A percentile compares a stretch with the other conserved stretches of the same genome.
Conservation (phyloP, 495 filamentous ascomycete species). For the Talaromyces proteolyticus region DNA sequence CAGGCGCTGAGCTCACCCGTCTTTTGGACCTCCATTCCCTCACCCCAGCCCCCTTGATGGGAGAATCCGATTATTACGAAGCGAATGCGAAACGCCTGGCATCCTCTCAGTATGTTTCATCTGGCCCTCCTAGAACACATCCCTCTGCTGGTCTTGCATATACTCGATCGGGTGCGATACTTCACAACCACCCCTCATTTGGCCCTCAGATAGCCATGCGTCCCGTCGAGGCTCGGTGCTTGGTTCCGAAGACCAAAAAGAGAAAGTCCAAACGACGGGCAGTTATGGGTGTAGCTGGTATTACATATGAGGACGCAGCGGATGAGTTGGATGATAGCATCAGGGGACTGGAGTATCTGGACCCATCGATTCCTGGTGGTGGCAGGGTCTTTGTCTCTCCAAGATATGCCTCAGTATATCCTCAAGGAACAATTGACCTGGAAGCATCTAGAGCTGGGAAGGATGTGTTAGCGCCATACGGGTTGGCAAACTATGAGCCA, state of each 20-base stretch:
- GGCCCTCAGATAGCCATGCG: conserved; percentile 63
- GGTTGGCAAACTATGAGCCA: conserved; percentile 30
- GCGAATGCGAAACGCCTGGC: conserved; percentile 31
- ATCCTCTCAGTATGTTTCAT: conserved; percentile 43
- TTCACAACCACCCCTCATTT: conserved; percentile 75
- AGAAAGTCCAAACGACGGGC: conserved; percentile 26
- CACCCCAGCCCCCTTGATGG: conserved; percentile 28
- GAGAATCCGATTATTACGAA: conserved; percentile 22
- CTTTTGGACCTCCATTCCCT: conserved; percentile 44
- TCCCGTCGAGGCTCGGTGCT: conserved; percentile 63
- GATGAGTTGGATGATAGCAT: conserved; percentile 12
- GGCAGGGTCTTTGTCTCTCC: conserved; percentile 60
- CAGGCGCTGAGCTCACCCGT: conserved; percentile 38
- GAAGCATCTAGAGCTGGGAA: conserved; percentile 35
- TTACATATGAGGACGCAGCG: conserved; percentile 38
- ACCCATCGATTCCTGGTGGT: conserved; percentile 58
- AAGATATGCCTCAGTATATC: conserved; percentile 47
- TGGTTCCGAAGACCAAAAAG: conserved; percentile 42
- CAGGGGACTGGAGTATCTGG: conserved; percentile 39
- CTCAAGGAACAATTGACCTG: conserved; percentile 53
- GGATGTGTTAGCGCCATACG: conserved; percentile 45
- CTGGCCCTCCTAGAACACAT: conserved; percentile 76
- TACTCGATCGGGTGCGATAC: conserved; percentile 59
- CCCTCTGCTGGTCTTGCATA: conserved; percentile 89
- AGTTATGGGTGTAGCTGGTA: conserved; percentile 45